These are phyloP conservation scores for Fragaria ananassa DNA, from an alignment of 306 rosid species.

Conservation along the genomic window DNA sequence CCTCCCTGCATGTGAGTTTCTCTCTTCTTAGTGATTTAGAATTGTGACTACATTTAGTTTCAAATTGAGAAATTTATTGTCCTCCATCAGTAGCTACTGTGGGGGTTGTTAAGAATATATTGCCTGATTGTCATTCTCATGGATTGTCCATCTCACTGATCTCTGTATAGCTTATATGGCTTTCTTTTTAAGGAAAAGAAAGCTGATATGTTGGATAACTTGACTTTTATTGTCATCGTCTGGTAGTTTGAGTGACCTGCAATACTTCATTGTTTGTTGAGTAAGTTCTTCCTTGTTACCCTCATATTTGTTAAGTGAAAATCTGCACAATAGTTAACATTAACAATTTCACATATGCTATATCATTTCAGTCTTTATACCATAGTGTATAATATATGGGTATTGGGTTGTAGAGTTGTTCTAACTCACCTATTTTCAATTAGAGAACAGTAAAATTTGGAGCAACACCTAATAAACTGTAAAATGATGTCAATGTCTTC, in stretches of 20 bases:
- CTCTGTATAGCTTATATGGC: neutral
- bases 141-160: neutral
- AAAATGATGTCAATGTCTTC: neutral
- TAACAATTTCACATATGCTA: neutral
- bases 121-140: neutral
- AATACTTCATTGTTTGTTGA: neutral
- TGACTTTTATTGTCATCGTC: neutral
- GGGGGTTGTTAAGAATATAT: neutral
- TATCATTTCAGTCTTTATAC: neutral
- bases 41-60: neutral
- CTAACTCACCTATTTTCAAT: neutral
- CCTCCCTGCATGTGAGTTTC: constrained; percentile 88
- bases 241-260: neutral
- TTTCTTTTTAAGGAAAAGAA: neutral
- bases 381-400: neutral
- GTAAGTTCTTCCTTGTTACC: neutral
- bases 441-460: neutral
- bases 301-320: neutral
- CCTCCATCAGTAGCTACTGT: neutral
- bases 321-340: neutral
- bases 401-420: neutral
- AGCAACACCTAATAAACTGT: neutral
- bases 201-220: neutral
- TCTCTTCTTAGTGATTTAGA: constrained; percentile 10
- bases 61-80: neutral